Conservation (phyloP, 305 asterid genomes). For the Solanum hybrid region DNA sequence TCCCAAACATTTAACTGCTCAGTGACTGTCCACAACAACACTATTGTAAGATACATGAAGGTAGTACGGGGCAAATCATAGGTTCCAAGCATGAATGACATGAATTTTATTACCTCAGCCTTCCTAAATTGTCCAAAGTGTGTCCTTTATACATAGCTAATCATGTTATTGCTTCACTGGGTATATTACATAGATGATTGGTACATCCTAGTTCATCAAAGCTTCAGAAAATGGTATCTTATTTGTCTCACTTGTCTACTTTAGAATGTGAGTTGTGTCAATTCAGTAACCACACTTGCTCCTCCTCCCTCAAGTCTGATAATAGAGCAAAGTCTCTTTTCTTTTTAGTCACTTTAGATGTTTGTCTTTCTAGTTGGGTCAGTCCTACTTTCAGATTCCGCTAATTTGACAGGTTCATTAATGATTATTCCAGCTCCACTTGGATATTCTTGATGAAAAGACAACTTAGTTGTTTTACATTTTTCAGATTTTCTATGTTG, state of each 20-base stretch:
- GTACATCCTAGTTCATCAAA: background rate
- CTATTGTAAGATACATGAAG: background rate
- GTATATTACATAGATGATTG: background rate
- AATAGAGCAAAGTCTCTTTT: background rate
- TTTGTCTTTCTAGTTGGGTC: background rate
- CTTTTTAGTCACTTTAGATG: background rate
- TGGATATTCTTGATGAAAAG: background rate
- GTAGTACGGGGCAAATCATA: background rate
- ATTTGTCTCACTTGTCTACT: background rate
- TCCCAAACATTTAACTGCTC: background rate
- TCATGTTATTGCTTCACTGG: background rate
- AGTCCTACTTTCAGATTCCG: background rate
- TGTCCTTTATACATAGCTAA: background rate
- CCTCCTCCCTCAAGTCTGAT: background rate
- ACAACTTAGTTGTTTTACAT: background rate
- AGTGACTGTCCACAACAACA: background rate
- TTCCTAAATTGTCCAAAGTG: background rate
- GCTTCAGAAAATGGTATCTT: background rate
- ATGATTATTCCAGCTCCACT: background rate
- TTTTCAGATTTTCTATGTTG: background rate
- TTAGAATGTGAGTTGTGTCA: background rate
- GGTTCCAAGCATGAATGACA: background rate
- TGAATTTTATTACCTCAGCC: background rate
- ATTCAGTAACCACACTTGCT: background rate
- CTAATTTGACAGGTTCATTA: background rate